These are phyloP conservation scores for Pyricularia sp. DNA, from an alignment of 2,329 filamentous ascomycete genomes.

Conservation along the genomic window DNA sequence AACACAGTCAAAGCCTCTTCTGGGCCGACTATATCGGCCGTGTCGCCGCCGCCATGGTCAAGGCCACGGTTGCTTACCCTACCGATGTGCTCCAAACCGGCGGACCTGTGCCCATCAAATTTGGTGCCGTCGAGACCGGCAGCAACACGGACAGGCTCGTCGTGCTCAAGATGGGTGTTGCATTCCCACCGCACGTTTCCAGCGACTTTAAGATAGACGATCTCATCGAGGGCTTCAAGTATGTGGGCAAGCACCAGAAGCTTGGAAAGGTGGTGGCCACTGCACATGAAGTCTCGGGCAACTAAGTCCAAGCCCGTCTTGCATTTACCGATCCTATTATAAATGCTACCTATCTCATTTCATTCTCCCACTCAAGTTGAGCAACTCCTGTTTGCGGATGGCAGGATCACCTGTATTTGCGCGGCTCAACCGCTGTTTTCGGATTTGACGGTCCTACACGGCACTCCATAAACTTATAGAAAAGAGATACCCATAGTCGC, in stretches of 20 bases:
- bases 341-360: not conserved
- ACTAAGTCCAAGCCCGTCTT: not conserved
- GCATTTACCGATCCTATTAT: not conserved
- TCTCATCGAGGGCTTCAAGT: not conserved
- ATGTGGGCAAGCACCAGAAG: not conserved
- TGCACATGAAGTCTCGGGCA: not conserved
- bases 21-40: conserved; percentile 46
- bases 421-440: not conserved
- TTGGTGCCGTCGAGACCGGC: not conserved
- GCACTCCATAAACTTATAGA: not conserved
- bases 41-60: conserved; percentile 32
- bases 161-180: not conserved
- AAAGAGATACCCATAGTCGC: not conserved
- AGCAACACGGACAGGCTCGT: not conserved
- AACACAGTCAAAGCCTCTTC: conserved; percentile 24
- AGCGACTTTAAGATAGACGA: not conserved
- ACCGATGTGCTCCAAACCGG: conserved; percentile 6
- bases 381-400: not conserved
- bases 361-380: not conserved
- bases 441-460: not conserved
- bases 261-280: not conserved
- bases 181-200: not conserved
- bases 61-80: conserved; percentile 32
- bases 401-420: not conserved
- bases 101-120: not conserved